Evolutionary conservation across 371 early-diverging fungal species (phyloP).

Genomic region (Coemansia sp.): DNA sequence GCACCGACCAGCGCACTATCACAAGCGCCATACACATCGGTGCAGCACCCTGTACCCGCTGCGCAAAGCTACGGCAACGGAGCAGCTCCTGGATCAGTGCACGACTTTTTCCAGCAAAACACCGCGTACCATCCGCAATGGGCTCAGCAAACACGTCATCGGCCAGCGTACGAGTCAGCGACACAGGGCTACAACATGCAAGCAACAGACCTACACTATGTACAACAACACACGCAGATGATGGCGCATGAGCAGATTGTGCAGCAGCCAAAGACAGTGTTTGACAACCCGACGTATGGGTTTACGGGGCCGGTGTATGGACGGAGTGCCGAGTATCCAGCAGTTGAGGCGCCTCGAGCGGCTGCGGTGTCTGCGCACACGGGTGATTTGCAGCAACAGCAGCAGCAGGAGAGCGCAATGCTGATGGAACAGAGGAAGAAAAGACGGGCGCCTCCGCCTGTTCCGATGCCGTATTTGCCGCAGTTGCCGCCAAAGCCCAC

Average conservation of each 20-base stretch:
- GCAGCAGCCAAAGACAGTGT: constrained; percentile 55
- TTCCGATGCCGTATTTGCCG: constrained; percentile 11
- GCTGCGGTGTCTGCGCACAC: neutral
- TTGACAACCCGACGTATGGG: constrained; percentile 65
- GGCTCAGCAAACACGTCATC: constrained; percentile 19
- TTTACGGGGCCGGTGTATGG: constrained; percentile 51
- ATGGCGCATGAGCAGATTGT: constrained; percentile 30
- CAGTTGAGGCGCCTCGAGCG: neutral
- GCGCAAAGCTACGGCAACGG: neutral
- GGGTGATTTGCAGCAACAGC: neutral
- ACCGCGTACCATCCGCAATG: constrained; percentile 6
- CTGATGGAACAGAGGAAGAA: constrained; percentile 10
- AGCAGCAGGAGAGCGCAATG: constrained; percentile 1
- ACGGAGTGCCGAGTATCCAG: constrained; percentile 14
- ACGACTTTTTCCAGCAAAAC: constrained; percentile 49
- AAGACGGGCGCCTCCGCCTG: constrained; percentile 10
- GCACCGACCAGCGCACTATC: constrained; percentile 4
- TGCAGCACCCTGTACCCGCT: neutral
- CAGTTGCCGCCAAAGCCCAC: constrained; percentile 9
- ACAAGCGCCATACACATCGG: neutral
- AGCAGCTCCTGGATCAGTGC: constrained; percentile 30
- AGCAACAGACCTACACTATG: constrained; percentile 19
- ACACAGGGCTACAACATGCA: constrained; percentile 23
- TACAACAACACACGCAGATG: constrained; percentile 12
- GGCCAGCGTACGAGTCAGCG: constrained; percentile 16